These are phyloP conservation scores for Thelonectria discophora DNA, from an alignment of 2,329 filamentous ascomycete species.

Conservation along the genomic window DNA sequence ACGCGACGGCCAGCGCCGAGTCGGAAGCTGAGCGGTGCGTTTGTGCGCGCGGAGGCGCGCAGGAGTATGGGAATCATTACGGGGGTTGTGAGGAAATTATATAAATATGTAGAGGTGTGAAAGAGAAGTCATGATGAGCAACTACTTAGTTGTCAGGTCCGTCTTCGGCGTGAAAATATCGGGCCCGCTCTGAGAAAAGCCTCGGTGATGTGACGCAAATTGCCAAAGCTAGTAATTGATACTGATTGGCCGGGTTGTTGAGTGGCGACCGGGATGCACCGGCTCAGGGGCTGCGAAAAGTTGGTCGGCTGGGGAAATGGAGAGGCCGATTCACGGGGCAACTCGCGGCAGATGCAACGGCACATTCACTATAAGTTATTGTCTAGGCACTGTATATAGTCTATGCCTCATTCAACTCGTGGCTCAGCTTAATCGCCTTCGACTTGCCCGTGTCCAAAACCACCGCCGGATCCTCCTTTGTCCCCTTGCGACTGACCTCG, in stretches of 20 bases:
- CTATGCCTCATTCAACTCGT: slow-evolving; percentile 48
- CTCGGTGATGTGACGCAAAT: slow-evolving; percentile 10
- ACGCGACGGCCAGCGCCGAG: slow-evolving; percentile 19
- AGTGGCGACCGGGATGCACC: slow-evolving; percentile 10
- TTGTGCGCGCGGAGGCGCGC: slow-evolving; percentile 29
- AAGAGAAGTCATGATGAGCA: slow-evolving; percentile 16
- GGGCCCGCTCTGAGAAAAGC: slow-evolving; percentile 10
- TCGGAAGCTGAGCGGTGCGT: slow-evolving; percentile 10
- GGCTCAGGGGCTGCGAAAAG: background rate
- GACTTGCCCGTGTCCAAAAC: slow-evolving; percentile 54
- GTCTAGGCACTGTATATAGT: background rate
- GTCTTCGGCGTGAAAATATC: slow-evolving; percentile 18
- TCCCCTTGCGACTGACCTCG: slow-evolving; percentile 51
- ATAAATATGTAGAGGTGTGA: too few species aligned
- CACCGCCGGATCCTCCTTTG: slow-evolving; percentile 54
- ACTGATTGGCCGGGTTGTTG: slow-evolving; percentile 8
- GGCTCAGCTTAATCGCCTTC: slow-evolving; percentile 52
- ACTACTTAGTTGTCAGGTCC: slow-evolving; percentile 6
- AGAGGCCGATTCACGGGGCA: background rate
- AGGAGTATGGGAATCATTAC: slow-evolving; percentile 34
- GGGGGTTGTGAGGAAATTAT: background rate
- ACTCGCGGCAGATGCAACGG: background rate
- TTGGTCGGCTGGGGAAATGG: background rate
- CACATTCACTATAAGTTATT: background rate
- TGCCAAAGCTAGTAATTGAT: slow-evolving; percentile 1